A percentile compares a stretch with the other conserved stretches of the same genome.
Conservation (phyloP, 2,329 filamentous ascomycete genomes). For the Periconia macrospinosa region DNA sequence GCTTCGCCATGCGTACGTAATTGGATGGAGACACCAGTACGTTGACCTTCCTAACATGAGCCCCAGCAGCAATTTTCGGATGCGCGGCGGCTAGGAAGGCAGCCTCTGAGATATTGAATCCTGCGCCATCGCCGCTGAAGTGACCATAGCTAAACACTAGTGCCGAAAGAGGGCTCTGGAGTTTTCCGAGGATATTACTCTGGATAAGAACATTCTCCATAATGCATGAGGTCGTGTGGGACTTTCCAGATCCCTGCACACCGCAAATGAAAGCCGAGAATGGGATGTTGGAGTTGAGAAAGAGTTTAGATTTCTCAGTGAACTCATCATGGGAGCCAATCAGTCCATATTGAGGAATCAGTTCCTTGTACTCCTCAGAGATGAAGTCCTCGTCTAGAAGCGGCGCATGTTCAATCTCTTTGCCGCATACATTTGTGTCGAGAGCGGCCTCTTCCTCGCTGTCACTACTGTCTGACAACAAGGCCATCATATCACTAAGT, state of each 20-base stretch:
- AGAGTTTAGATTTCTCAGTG: conserved; percentile 29
- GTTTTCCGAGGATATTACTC: conserved; percentile 44
- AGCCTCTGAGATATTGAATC: conserved; percentile 59
- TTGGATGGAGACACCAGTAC: conserved; percentile 30
- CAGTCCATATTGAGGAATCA: conserved; percentile 17
- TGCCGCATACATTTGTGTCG: not conserved
- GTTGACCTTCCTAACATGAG: conserved; percentile 19
- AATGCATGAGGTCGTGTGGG: conserved; percentile 61
- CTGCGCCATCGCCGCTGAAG: conserved; percentile 48
- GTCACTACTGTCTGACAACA: not conserved
- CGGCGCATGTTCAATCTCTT: conserved; percentile 11
- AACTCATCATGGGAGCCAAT: too few relatives aligned
- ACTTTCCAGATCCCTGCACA: conserved; percentile 64
- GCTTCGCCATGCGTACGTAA: conserved; percentile 14
- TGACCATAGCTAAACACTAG: conserved; percentile 60
- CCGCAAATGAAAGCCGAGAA: conserved; percentile 66
- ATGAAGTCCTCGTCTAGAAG: conserved; percentile 9
- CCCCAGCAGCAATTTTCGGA: conserved; percentile 4
- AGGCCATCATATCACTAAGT: not conserved
- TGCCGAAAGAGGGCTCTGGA: conserved; percentile 59
- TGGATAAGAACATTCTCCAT: conserved; percentile 50
- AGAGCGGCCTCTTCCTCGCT: not conserved
- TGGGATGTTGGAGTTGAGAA: conserved; percentile 58
- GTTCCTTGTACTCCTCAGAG: not conserved
- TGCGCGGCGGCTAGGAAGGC: conserved; percentile 53